Percentiles rank a stretch among this genome's conserved stretches.
Evolutionary conservation across 2,329 filamentous ascomycete genomes (phyloP).

Genomic region (Cytospora mali): DNA sequence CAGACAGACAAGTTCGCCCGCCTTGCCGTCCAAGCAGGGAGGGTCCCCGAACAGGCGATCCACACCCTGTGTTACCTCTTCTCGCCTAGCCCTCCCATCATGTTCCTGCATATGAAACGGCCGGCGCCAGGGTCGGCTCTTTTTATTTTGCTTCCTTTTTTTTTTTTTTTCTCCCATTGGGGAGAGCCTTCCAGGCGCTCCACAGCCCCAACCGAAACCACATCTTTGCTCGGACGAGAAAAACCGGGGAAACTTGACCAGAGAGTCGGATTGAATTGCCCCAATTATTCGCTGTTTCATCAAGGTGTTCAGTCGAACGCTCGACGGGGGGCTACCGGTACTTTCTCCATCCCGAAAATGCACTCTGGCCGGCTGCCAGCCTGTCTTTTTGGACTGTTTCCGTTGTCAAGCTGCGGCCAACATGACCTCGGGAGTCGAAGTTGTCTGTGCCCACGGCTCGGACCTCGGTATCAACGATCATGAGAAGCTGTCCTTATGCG

Average conservation of each 20-base stretch:
- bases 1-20: background rate
- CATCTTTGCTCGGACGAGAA: no score
- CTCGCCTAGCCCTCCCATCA: slow-evolving; percentile 9
- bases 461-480: background rate
- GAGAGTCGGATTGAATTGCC: background rate
- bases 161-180: slow-evolving; percentile 23
- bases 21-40: slow-evolving; percentile 6
- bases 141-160: no score
- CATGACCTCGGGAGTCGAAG: no score
- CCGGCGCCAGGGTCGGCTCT: slow-evolving; percentile 8
- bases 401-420: background rate
- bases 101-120: slow-evolving; percentile 26
- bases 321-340: background rate
- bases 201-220: slow-evolving; percentile 17
- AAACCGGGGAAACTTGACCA: background rate
- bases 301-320: background rate
- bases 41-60: slow-evolving; percentile 2
- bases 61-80: slow-evolving; percentile 13
- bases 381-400: background rate
- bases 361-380: no score
- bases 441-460: background rate
- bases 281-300: background rate
- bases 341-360: no score
- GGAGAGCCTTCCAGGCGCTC: slow-evolving; percentile 12
- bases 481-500: background rate